These are phyloP conservation scores for Leptographium radiaticola DNA, from an alignment of 2,329 filamentous ascomycete species.

Conservation along the genomic window DNA sequence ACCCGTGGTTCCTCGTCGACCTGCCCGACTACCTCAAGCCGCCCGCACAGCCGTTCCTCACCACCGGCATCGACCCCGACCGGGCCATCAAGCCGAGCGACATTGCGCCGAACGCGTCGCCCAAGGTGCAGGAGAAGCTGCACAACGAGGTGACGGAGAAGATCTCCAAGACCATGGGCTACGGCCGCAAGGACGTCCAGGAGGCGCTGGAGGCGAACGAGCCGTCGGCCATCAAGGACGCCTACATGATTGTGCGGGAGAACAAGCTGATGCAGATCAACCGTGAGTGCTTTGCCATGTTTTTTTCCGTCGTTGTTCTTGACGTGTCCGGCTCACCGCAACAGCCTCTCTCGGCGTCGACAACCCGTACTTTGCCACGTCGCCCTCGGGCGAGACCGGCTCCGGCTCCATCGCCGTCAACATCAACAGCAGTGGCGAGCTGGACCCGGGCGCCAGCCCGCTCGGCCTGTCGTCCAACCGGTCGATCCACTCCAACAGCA, in stretches of 20 bases:
- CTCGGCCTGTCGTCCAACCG: slow-evolving; percentile 42
- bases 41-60: slow-evolving; percentile 81
- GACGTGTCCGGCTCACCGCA: slow-evolving; percentile 2
- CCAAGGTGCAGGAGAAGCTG: slow-evolving; percentile 73
- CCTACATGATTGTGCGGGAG: slow-evolving; percentile 93
- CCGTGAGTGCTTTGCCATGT: slow-evolving; percentile 50
- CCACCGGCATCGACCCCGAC: slow-evolving; percentile 86
- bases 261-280: slow-evolving; percentile 95
- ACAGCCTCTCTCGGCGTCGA: slow-evolving; percentile 35
- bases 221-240: slow-evolving; percentile 96
- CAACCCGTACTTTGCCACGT: slow-evolving; percentile 28
- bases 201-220: slow-evolving; percentile 86
- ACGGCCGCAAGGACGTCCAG: slow-evolving; percentile 86
- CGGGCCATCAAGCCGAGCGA: slow-evolving; percentile 77
- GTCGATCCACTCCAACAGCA: slow-evolving; percentile 36
- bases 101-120: slow-evolving; percentile 66
- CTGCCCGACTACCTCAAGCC: slow-evolving; percentile 77
- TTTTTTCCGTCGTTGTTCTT: no score
- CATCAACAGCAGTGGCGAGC: slow-evolving; percentile 18
- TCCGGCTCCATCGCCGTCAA: slow-evolving; percentile 41
- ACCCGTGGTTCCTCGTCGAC: slow-evolving; percentile 87
- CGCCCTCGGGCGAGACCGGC: slow-evolving; percentile 37
- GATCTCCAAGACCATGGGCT: slow-evolving; percentile 96
- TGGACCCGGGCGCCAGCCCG: slow-evolving; percentile 30
- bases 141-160: slow-evolving; percentile 90